These are phyloP conservation scores for Cyclotella choctawhatcheeana DNA, from an alignment of 108 stramenopile genomes.

Conservation along the genomic window DNA sequence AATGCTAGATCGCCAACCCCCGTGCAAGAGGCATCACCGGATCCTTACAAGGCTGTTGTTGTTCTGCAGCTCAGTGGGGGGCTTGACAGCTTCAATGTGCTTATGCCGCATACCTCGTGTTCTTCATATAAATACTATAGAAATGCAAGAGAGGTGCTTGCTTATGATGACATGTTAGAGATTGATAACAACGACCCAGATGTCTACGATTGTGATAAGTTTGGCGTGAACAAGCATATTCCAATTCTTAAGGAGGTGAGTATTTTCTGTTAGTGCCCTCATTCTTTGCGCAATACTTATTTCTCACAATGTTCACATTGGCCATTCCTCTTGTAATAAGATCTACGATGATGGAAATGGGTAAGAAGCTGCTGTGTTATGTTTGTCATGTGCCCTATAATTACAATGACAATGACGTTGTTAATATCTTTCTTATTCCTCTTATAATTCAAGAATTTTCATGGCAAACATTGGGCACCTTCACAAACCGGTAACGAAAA, in stretches of 20 bases:
- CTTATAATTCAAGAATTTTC: not conserved
- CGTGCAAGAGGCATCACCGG: not conserved
- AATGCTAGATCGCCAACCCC: conserved; percentile 6
- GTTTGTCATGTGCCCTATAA: too few species aligned
- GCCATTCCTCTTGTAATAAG: conserved; percentile 1
- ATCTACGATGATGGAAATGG: conserved; percentile 47
- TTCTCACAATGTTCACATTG: not conserved
- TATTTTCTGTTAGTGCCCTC: too few species aligned
- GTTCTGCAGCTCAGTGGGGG: conserved; percentile 47
- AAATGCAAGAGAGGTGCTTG: conserved; percentile 9
- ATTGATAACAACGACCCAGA: too few species aligned
- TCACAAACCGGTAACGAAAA: conserved; percentile 9
- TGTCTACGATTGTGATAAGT: too few species aligned
- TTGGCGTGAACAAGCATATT: too few species aligned
- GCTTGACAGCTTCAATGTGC: conserved; percentile 44
- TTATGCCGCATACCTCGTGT: conserved; percentile 41
- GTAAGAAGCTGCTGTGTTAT: too few species aligned
- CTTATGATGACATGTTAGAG: not conserved
- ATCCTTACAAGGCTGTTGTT: conserved; percentile 55
- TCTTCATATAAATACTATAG: conserved; percentile 15
- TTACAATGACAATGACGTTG: too few species aligned
- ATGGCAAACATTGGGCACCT: conserved; percentile 15
- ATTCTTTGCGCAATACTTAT: not conserved
- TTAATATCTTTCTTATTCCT: not conserved
- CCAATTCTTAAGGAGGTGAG: too few species aligned